Base-by-base conservation (phyloP, 2,329 filamentous ascomycete species). In the Fusarium sp. region DNA sequence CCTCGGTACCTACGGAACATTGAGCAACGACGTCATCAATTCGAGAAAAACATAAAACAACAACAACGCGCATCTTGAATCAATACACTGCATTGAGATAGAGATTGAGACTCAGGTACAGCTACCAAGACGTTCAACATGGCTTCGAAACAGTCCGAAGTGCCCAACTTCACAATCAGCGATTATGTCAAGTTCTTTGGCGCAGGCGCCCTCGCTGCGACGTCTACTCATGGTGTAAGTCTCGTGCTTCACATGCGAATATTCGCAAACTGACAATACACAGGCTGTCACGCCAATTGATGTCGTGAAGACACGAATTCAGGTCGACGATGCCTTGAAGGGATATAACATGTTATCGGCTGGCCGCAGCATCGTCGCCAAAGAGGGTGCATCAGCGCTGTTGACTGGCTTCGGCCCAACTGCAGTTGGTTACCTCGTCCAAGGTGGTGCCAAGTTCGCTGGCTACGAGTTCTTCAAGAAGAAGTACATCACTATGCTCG, bases 401-500 rank as follows among this genome's bases (percentile, higher is more conserved):
- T 85, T 93, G 77, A 96, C 93, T 20, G 93, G 93, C 77, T 91
- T 93, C 81, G 93, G 93, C 66, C 93, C 93, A 68, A 97, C 93
- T 65, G 91, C 91, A 64, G 92, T 93, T 57, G 93, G 93, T 78
- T 97, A 97, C 84, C 92, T 96, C 82, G 90, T 96, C 61, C 93
- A 97, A 83, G 93, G 93, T 78, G 93, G 93, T 74, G 91, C 92
- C 86, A 97, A 97, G 85, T 97, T 97, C 82, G 92, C 92, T 76
- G 93, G 93, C 76, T 97, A 97, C 83, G 93, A 97, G 83, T 93
- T 93, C 86, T 97, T 97, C 91, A 97, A 97, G 88, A 92, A 95
- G 84, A 89, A 92, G 81, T 91, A 88, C 79, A 94, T 97, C 81
- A 88, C 91, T 80, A 75, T 88, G 61, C 82, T 92, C 64, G 93